phyloP scores from a whole-genome alignment of 129 eudicot species.

The Centrapalus pauciflorus region DNA sequence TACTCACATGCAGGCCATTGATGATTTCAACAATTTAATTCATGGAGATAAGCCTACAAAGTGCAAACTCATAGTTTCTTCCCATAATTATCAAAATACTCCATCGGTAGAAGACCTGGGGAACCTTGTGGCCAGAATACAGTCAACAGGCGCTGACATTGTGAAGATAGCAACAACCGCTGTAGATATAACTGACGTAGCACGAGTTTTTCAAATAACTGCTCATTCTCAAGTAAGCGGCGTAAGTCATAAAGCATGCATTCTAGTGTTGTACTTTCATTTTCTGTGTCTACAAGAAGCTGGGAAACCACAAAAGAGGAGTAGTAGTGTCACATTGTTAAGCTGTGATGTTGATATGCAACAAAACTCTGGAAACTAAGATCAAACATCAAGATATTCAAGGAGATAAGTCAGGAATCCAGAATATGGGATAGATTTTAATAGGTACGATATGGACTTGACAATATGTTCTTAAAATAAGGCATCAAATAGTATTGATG shows the following conservation, averaged over 20 bases:
- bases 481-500: background rate
- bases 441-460: background rate
- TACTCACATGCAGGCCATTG: slow-evolving; percentile 52
- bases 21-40: slow-evolving; percentile 51
- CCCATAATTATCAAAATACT: slow-evolving; percentile 80
- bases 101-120: slow-evolving; percentile 89
- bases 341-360: background rate
- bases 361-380: background rate
- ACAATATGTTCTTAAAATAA: background rate
- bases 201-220: slow-evolving; percentile 79
- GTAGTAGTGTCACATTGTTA: background rate
- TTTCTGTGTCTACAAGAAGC: background rate
- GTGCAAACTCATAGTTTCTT: slow-evolving; percentile 81
- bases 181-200: slow-evolving; percentile 75
- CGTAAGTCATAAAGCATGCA: slow-evolving; percentile 31
- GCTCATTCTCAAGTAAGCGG: slow-evolving; percentile 87
- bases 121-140: slow-evolving; percentile 83
- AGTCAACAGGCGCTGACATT: slow-evolving; percentile 94
- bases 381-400: background rate
- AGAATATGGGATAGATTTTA: background rate
- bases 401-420: background rate
- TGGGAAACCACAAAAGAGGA: background rate
- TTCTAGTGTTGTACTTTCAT: background rate
- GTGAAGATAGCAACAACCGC: slow-evolving; percentile 97
- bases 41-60: slow-evolving; percentile 57